Evolutionary conservation across 805 yeast species (phyloP), one percentile per base, ranked within the genome.

Genomic region (Candida piceae): DNA sequence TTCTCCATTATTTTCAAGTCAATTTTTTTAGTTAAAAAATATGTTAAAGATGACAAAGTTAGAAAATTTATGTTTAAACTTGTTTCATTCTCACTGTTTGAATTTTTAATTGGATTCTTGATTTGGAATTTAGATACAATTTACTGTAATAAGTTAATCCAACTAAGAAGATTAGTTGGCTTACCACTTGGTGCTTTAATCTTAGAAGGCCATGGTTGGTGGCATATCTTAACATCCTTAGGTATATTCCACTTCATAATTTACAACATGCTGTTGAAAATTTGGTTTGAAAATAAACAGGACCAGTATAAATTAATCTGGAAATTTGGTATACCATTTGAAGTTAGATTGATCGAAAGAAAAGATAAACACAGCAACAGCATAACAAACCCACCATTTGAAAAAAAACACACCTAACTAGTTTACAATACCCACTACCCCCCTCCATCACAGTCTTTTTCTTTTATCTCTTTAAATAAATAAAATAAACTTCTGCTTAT

Each of bases 151-250:
- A 55, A 58, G 18, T 81, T 83, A 62, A 69, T 81, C 33, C 42
- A 60, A 6, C 55, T 74, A 6, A 71, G 96, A 53, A 71, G 90
- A 44, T 47, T 61, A 2, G 55, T 76, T 15, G 90, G 95, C 1
- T 72, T 84, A 64, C 97, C 97, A 2, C 74, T 81, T 39, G 96
- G 96, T 2, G 76, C 84, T 39, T 48, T 88, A 4, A 29, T 50
- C 3, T 66, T 89, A 22, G 97, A 88, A 58, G 79, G 89, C 17
- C 97, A 88, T 52, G 95, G 93, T 17, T 89, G 96, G 96, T 88
- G 97, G 97, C 97, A 88, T 54, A 63, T 83, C 19, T 65, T 83
- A 38, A 82, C 89, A 0, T 88, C 93, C 0, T 63, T 77, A 15
- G 95, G 96, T 1, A 89, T 88, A 10, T 89, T 86, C 62, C 81